phyloP scores from a whole-genome alignment of 345 rosid genomes.

The Rubroshorea leprosula region DNA sequence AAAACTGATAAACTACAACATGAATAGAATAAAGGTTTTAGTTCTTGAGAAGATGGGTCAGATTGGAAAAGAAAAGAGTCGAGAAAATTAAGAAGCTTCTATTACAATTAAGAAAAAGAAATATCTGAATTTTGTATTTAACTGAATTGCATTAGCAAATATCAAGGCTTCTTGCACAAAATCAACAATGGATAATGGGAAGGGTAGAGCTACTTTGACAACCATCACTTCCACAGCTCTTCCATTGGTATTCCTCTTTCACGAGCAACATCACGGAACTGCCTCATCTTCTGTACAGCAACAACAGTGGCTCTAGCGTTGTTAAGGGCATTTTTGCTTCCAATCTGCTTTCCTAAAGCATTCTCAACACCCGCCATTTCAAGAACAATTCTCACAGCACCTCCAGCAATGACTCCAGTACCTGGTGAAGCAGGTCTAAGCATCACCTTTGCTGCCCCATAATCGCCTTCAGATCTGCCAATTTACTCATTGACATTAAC shows the following conservation, averaged over 20 bases:
- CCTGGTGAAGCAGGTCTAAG: constrained; percentile 93
- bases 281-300: constrained; percentile 77
- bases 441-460: constrained; percentile 92
- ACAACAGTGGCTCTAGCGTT: constrained; percentile 87
- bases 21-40: too few relatives aligned
- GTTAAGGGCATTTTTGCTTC: constrained; percentile 82
- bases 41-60: too few relatives aligned
- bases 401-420: constrained; percentile 92
- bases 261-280: constrained; percentile 69
- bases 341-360: constrained; percentile 70
- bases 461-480: constrained; percentile 74
- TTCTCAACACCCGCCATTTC: constrained; percentile 95
- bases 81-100: too few relatives aligned
- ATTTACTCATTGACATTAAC: not conserved
- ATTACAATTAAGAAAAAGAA: too few relatives aligned
- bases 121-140: too few relatives aligned
- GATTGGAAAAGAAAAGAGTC: too few relatives aligned
- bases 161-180: too few relatives aligned
- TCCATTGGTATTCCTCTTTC: constrained; percentile 95
- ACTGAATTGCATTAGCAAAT: too few relatives aligned
- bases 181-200: too few relatives aligned
- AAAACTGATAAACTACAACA: too few relatives aligned
- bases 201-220: too few relatives aligned
- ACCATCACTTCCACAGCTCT: constrained; percentile 74
- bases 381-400: constrained; percentile 80